Evolutionary conservation across 1,284 basidiomycete genomes (phyloP), one percentile per base, ranked within the genome.

Genomic region (Rhodotorula sp.): DNA sequence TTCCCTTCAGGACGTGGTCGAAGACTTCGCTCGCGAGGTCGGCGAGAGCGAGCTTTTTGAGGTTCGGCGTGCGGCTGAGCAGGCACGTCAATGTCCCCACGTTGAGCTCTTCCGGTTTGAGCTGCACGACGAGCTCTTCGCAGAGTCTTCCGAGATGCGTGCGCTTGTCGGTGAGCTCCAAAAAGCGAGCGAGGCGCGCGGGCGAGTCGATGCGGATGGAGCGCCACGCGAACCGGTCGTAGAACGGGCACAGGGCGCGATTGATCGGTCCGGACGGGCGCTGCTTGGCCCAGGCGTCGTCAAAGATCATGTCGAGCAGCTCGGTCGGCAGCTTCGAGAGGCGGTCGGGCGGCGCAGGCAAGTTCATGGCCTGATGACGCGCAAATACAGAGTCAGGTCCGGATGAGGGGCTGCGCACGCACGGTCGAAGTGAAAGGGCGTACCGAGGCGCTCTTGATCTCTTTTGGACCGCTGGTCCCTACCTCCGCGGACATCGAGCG

Each of bases 231-330:
- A 8, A 21, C 39, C 52, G 52, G 43, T 56, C 62, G 52, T 46
- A 34, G 23, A n/a, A 56, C 26, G 39, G 46, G 10, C 56, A 46
- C 21, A 64, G 63, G 0, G 46, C 46, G 54, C 63, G 63, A 21
- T 46, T 48, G 63, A 48, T 47, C 21, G 54, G 63, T 6, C 29
- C 26, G 5, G 26, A 26, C 16, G 54, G 43, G 20, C 21, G 20
- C 0, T 12, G 0, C 6, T 14, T 14, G 5, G 54, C 14, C 43
- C 43, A 64, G 20, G 18, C 43, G 4, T 64, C 52, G n/a, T 31
- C 18, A 15, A 64, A 48, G 63, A 63, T 47, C 7, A 14, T 20
- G 39, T 63, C 51, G 51, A 63, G 52, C 1, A 63, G 51, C 52
- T 63, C 62, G 23, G 21, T 18, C 16, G 62, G 62, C 34, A 56